Evolutionary conservation across 495 filamentous ascomycete genomes (phyloP), one percentile per base, ranked within the genome.

Genomic region (Glarea lozoyensis): DNA sequence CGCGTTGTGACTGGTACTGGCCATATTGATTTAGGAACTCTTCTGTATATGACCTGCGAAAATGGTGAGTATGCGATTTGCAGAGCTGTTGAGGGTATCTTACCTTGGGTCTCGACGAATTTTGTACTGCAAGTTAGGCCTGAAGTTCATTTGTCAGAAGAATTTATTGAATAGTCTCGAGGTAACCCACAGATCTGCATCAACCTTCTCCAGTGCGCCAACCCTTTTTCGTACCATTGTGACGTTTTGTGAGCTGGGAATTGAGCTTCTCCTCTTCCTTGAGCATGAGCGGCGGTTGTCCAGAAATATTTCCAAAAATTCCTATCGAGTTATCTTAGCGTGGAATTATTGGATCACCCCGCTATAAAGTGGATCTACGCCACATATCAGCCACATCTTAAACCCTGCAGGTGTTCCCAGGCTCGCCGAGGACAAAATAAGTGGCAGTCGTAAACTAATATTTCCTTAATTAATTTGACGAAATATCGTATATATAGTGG

Each of bases 191-290:
- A 94, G 59, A 60, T 95, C 88, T 21, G 87, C 88, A 55, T 96
- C 89, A 52, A 93, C 79, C 73, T 96, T 96, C 66, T 96, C 88
- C 56, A 94, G 75, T 30, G 89, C 89, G 23, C 83, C 84, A 29
- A 94, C 67, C 66, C 89, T 90, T 62, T 87, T 75, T 60, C 94
- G 94, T 27, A 74, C 77, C 81, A 87, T 89, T 40, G 55, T 68
- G 41, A 45, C 9, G 25, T 21, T 37, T 31, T 44, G 21, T 25
- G 33, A 43, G 44, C n/a, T 24, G 33, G 30, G 25, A 32, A 6
- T 9, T 21, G 5, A 7, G 12, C 6, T 13, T 34, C 17, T 6
- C n/a, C 4, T 13, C 17, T 6, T 16, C 17, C 31, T 4, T 13
- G n/a, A 34, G 5, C 31, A 34, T 34, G 31, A 34, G 17, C 12